Base-by-base conservation (phyloP, 192 early-diverging fungal species). In the Entomortierella parvispora region DNA sequence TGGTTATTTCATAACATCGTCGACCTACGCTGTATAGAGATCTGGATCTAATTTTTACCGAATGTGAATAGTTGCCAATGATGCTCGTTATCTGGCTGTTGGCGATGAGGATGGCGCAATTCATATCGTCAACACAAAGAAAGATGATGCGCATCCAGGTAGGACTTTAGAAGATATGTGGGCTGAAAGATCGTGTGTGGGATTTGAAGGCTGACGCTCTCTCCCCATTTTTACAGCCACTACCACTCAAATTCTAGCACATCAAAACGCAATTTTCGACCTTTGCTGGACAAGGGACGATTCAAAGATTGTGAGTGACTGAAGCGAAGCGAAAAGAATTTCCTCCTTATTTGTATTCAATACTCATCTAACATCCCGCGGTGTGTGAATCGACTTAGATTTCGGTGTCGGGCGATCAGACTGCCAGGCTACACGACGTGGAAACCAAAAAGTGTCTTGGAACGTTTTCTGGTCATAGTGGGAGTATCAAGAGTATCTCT, bases 251-350 rank as follows among this genome's bases (percentile, higher is more conserved):
- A 91, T 91, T 51, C 61, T 80, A 33, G 92, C 89, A 0, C 95
- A 97, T 50, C 70, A 84, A 31, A 94, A 94, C 77, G 89, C 93
- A 4, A 85, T 94, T n/a, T 90, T 94, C 52, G 95, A 97, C 71
- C 67, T 94, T 7, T 83, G 84, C 29, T 97, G 94, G 94, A 87
- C 88, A 29, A 65, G 63, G 5, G 89, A 93, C 61, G 91, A 94
- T 70, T 62, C 70, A 17, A 80, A 75, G 49, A 58, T 93, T 47
- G 90, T 91, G 83, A 43, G 74, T 25, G 20, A n/a, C n/a, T n/a
- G 18, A 28, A 28, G 51, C 22, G 51, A 50, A 3, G 58, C 50
- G 7, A 40, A 40, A n/a, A n/a, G 26, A 46, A n/a, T 26, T 53
- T 56, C 28, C 31, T 20, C 43, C 46, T 50, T 52, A 48, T 46